phyloP scores from a whole-genome alignment of 805 yeast genomes.

The Ogataea paradorogensis region DNA sequence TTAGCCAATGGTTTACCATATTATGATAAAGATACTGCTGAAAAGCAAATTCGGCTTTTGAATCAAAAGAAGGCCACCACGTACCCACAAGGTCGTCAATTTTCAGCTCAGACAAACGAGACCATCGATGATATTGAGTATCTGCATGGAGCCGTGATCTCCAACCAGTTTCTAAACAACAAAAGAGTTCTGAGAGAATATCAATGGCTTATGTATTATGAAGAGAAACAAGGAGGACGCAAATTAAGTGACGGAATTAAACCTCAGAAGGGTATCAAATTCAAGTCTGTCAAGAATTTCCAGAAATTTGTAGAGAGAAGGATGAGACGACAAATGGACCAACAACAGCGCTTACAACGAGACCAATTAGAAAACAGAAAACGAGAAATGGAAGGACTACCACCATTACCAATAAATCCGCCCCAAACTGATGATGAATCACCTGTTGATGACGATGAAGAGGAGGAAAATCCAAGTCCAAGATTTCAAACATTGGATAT shows the following conservation, averaged over 20 bases:
- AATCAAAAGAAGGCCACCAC: slow-evolving; percentile 30
- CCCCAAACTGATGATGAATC: not conserved
- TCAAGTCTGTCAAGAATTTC: slow-evolving; percentile 26
- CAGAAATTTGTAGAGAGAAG: slow-evolving; percentile 29
- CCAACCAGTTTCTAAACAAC: slow-evolving; percentile 42
- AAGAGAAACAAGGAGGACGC: slow-evolving; percentile 39
- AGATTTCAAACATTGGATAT: slow-evolving; percentile 19
- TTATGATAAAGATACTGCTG: slow-evolving; percentile 32
- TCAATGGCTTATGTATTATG: slow-evolving; percentile 51
- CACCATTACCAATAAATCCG: slow-evolving; percentile 6
- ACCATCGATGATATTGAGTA: slow-evolving; percentile 47
- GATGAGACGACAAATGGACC: slow-evolving; percentile 18
- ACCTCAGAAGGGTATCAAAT: slow-evolving; percentile 13
- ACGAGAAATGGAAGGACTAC: slow-evolving; percentile 7
- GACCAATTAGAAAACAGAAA: slow-evolving; percentile 15
- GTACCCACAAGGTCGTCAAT: slow-evolving; percentile 28
- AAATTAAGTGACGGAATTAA: slow-evolving; percentile 21
- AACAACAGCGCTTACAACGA: slow-evolving; percentile 17
- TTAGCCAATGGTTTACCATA: slow-evolving; percentile 43
- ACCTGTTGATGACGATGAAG: slow-evolving; percentile 12
- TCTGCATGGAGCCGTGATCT: slow-evolving; percentile 45
- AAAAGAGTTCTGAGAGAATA: slow-evolving; percentile 40
- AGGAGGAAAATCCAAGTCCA: slow-evolving; percentile 13
- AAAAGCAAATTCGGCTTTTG: slow-evolving; percentile 23
- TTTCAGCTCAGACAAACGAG: slow-evolving; percentile 28